Evolutionary conservation across 768 basidiomycete species (phyloP), one percentile per base, ranked within the genome.

Genomic region (Phanerochaete carnosa): DNA sequence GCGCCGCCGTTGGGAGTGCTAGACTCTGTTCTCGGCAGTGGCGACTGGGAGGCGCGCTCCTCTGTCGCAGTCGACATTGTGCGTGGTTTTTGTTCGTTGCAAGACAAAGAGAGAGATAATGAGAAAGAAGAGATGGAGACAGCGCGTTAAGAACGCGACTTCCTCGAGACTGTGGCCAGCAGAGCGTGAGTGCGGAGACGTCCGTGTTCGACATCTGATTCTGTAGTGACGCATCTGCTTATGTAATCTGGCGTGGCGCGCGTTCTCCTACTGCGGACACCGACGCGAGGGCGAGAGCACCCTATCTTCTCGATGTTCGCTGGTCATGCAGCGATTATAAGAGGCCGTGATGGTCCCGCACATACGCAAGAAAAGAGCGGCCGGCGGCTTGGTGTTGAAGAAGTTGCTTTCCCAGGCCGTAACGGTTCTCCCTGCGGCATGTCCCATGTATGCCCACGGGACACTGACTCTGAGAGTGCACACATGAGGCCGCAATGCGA

Each of bases 1-100:
- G 39, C 11, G 26, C 75, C 69, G 33, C 57, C 55, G 19, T 45
- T 15, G 28, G 72, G 67, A 23, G 64, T 69, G 19, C 78, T 78
- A 35, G 65, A 37, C 26, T 43, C 39, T 43, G 39, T 4, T 43
- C 69, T 67, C 1, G 53, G 32, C 22, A 70, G 66, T 19, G 78
- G 77, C 0, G 80, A 77, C 1, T 73, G 22, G 79, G 77, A 22
- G 71, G 69, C 47, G 47, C 26, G 47, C 9, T 49, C 47, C 23
- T 65, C 59, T 33, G 61, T 43, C 39, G 39, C 16, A 4, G 39
- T 19, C 30, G 68, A 58, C 68, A 68, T 68, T 43, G 56, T 25
- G 47, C 5, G 25, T 13, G 13, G 23, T 26, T 5, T 13, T 5
- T 26, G 23, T 25, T 49, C 7, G 47, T 25, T 12, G 28, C 5